These are phyloP conservation scores for Rhododendron ferrugineum DNA, from an alignment of 148 eudicot genomes.

Conservation along the genomic window DNA sequence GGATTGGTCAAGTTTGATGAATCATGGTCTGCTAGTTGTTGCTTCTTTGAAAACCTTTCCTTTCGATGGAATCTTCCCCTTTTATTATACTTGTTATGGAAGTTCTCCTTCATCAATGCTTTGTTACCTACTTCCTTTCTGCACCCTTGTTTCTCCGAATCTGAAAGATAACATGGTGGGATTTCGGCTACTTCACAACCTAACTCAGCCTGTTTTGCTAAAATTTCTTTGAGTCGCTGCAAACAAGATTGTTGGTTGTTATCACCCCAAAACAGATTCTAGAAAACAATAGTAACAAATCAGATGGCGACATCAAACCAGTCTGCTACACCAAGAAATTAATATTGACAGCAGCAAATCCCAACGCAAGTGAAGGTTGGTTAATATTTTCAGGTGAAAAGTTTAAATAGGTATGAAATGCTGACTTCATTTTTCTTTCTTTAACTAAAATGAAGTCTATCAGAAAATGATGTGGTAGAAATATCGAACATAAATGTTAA, in stretches of 20 bases:
- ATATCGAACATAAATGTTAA: neutral
- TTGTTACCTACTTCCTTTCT: slow-evolving; percentile 29
- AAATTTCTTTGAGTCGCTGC: slow-evolving; percentile 89
- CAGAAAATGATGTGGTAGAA: neutral
- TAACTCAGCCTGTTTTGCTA: slow-evolving; percentile 83
- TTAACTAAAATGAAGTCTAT: neutral
- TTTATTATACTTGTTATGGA: slow-evolving; percentile 48
- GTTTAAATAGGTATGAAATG: neutral
- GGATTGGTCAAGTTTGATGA: slow-evolving; percentile 20
- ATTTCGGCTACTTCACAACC: slow-evolving; percentile 97
- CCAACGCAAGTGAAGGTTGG: neutral
- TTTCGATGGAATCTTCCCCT: slow-evolving; percentile 40
- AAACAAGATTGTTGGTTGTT: slow-evolving; percentile 4
- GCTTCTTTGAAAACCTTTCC: slow-evolving; percentile 26
- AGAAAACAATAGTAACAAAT: neutral
- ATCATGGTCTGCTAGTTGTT: slow-evolving; percentile 19
- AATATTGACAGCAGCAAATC: neutral
- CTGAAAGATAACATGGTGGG: slow-evolving; percentile 65
- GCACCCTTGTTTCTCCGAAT: slow-evolving; percentile 35
- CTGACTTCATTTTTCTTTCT: neutral
- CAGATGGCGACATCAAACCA: neutral
- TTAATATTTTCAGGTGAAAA: slow-evolving; percentile 2
- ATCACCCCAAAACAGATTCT: neutral
- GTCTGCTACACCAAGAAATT: neutral
- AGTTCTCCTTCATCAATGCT: slow-evolving; percentile 35